Evolutionary conservation across 2,329 filamentous ascomycete genomes (phyloP), one percentile per base, ranked within the genome.

Genomic region (Elsinoe arachidis): DNA sequence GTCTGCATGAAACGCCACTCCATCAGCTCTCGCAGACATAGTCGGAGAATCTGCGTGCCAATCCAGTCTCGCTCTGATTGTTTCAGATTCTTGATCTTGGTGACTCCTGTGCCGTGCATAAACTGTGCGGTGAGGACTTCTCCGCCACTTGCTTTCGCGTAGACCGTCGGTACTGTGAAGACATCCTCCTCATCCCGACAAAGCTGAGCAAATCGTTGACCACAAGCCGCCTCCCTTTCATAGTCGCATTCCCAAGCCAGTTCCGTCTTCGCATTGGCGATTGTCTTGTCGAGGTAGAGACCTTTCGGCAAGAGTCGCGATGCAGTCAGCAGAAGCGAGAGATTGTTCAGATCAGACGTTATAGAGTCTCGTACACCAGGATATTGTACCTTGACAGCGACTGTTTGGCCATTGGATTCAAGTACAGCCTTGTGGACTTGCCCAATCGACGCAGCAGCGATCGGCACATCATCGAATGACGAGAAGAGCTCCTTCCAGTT

Each of bases 1-100:
- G 93, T 99, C 74, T 99, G 93, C 93, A 99, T 99, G 76, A 95
- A 97, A 60, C 80, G 85, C 81, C 96, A 97, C 72, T 96, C 90
- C 62, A 86, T 86, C 64, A 97, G 92, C 74, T 97, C 93, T 59
- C 91, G 86, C 38, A 97, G 80, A 69, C 90, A 97, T 10, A 99
- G 84, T 3, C 90, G 87, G 55, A 97, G 80, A 63, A 97, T 88
- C 66, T 97, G 88, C 0, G 90, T 93, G 55, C 93, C 93, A 66
- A 99, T 95, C 89, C 91, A 96, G 75, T 99, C 90, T 60, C 86
- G 84, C 71, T 97, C 90, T 53, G 83, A 78, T 69, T 97, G 92
- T 0, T 81, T 85, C 59, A 97, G 85, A 44, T 80, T 78, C 1
- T 62, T 59, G 56, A 90, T 80, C 62, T 90, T 88, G 10, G 93